Evolutionary conservation across 2,329 filamentous ascomycete species (phyloP).

Genomic region (Colletotrichum sansevieriae): DNA sequence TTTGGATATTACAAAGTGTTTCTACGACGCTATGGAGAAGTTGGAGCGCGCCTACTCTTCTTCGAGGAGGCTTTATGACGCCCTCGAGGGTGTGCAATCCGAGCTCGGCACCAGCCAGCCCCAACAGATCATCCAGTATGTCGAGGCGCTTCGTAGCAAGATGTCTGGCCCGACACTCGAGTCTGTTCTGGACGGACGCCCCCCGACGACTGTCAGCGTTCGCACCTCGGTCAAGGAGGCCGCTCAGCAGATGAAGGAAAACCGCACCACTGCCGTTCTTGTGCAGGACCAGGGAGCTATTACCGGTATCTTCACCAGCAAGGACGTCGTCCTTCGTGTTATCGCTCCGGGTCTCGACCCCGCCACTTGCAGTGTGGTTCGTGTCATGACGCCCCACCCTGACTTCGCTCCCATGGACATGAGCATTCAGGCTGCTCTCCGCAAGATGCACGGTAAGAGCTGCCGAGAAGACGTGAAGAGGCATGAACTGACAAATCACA

Average conservation of each 20-base stretch:
- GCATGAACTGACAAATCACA: conserved; percentile 53
- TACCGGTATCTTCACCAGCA: conserved; percentile 99
- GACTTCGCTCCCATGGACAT: conserved; percentile 99
- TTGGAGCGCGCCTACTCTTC: conserved; percentile 97
- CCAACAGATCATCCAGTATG: conserved; percentile 98
- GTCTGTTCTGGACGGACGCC: conserved; percentile 90
- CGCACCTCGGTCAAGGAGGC: conserved; percentile 97
- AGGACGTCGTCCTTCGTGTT: conserved; percentile 97
- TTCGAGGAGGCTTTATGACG: conserved; percentile 98
- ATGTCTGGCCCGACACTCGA: conserved; percentile 99
- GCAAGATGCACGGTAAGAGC: conserved; percentile 95
- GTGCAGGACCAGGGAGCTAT: conserved; percentile 98
- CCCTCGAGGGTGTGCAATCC: conserved; percentile 96
- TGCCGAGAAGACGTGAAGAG: neutral
- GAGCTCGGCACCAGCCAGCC: conserved; percentile 96
- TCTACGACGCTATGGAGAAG: conserved; percentile 99
- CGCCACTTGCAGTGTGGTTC: conserved; percentile 93
- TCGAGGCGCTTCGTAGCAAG: conserved; percentile 92
- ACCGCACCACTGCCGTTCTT: conserved; percentile 95
- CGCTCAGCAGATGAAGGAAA: conserved; percentile 96
- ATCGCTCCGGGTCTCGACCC: conserved; percentile 97
- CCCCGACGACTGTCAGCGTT: conserved; percentile 94
- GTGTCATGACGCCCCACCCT: conserved; percentile 98
- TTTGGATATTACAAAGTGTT: conserved; percentile 98
- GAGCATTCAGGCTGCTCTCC: conserved; percentile 97